Conservation (phyloP, 73 alveolate genomes). For the Stentor roeselii region DNA sequence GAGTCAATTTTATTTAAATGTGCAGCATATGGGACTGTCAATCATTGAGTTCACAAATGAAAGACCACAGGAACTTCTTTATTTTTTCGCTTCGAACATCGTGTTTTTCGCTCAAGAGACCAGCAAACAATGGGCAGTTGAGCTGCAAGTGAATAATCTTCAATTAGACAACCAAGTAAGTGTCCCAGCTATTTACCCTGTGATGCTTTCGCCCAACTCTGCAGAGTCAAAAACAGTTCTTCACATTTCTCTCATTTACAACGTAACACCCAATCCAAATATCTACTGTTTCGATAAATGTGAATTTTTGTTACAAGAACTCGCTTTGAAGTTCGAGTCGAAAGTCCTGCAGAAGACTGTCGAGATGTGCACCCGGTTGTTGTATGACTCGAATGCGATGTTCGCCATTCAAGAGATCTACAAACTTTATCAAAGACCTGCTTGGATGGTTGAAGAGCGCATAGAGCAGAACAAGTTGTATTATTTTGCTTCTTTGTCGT, state of each 20-base stretch:
- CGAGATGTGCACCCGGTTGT: background rate
- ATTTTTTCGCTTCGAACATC: slow-evolving; percentile 28
- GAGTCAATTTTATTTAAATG: slow-evolving; percentile 25
- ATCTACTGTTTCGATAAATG: slow-evolving; percentile 11
- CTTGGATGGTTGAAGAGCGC: slow-evolving; percentile 22
- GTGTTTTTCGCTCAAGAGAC: slow-evolving; percentile 34
- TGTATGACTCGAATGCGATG: background rate
- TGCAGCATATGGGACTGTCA: slow-evolving; percentile 37
- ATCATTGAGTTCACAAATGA: slow-evolving; percentile 33
- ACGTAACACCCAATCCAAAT: background rate
- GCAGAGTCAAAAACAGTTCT: slow-evolving; percentile 23
- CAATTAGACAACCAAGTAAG: slow-evolving; percentile 40
- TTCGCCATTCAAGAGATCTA: background rate
- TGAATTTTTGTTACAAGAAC: background rate
- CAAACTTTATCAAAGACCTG: background rate
- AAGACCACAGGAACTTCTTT: slow-evolving; percentile 37
- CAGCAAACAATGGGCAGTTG: slow-evolving; percentile 25
- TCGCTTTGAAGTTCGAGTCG: background rate
- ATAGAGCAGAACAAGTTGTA: background rate
- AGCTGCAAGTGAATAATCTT: slow-evolving; percentile 31
- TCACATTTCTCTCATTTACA: background rate
- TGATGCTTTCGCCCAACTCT: slow-evolving; percentile 40
- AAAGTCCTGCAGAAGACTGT: background rate
- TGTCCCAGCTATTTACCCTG: slow-evolving; percentile 44
- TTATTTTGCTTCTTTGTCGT: background rate